These are phyloP conservation scores for Boletus patriciae DNA, from an alignment of 768 basidiomycete species.

Conservation along the genomic window DNA sequence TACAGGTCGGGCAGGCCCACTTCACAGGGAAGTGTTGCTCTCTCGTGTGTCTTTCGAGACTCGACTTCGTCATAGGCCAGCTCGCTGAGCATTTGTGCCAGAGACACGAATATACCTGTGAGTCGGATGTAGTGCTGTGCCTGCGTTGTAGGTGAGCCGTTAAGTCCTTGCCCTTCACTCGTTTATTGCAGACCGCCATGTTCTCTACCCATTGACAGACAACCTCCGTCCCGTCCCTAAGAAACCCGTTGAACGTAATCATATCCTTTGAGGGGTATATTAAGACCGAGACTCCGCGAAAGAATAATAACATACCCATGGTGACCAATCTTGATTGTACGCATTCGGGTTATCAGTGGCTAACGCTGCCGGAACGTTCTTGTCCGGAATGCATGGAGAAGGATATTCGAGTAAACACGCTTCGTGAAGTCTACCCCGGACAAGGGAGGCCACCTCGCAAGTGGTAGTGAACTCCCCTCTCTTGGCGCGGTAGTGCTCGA, in stretches of 20 bases:
- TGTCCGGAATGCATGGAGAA: background rate
- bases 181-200: background rate
- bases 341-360: background rate
- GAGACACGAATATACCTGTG: background rate
- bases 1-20: conserved; percentile 4
- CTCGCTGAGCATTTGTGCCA: background rate
- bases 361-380: no score
- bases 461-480: background rate
- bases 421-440: background rate
- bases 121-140: background rate
- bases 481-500: background rate
- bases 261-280: background rate
- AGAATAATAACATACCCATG: background rate
- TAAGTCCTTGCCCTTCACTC: background rate
- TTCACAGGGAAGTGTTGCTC: background rate
- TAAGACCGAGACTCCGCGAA: background rate
- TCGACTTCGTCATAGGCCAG: background rate
- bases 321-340: background rate
- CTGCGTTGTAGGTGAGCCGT: background rate
- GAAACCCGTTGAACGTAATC: background rate
- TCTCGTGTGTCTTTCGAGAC: conserved; percentile 3
- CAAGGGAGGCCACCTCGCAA: background rate
- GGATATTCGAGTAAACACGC: background rate
- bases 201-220: conserved; percentile 2
- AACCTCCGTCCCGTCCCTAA: background rate